phyloP scores from a whole-genome alignment of 129 eudicot genomes.

The carrot (Daucus carota) region DNA sequence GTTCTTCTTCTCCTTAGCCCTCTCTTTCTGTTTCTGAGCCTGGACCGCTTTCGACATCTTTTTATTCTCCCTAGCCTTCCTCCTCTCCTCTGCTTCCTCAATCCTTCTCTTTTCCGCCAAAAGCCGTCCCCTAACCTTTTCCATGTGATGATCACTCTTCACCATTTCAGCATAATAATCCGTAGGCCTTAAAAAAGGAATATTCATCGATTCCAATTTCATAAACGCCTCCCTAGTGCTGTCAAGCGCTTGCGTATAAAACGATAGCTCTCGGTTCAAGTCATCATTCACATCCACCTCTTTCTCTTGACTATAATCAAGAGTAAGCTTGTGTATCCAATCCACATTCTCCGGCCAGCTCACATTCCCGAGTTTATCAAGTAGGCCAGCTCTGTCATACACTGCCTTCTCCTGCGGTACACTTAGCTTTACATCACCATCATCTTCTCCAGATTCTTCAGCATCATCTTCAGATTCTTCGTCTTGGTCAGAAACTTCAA shows the following conservation, averaged over 20 bases:
- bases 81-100: constrained; percentile 90
- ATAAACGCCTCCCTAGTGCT: constrained; percentile 66
- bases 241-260: constrained; percentile 80
- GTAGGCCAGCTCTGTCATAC: constrained; percentile 45
- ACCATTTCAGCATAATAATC: constrained; percentile 95
- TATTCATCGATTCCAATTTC: constrained; percentile 58
- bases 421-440: constrained; percentile 34
- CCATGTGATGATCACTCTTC: constrained; percentile 83
- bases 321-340: constrained; percentile 49
- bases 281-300: constrained; percentile 83
- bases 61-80: constrained; percentile 71
- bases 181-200: constrained; percentile 72
- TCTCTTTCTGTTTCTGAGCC: constrained; percentile 62
- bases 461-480: constrained; percentile 40
- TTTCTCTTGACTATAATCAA: constrained; percentile 48
- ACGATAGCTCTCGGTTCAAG: constrained; percentile 59
- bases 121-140: constrained; percentile 69
- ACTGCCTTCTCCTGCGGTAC: constrained; percentile 56
- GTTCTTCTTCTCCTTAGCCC: constrained; percentile 70
- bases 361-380: constrained; percentile 48
- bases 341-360: constrained; percentile 53
- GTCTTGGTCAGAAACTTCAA: constrained; percentile 29
- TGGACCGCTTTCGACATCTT: constrained; percentile 77
- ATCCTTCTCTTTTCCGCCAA: constrained; percentile 59
- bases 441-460: constrained; percentile 40